phyloP scores from a whole-genome alignment of 352 stramenopile species.

The Blastocystis sp. region DNA sequence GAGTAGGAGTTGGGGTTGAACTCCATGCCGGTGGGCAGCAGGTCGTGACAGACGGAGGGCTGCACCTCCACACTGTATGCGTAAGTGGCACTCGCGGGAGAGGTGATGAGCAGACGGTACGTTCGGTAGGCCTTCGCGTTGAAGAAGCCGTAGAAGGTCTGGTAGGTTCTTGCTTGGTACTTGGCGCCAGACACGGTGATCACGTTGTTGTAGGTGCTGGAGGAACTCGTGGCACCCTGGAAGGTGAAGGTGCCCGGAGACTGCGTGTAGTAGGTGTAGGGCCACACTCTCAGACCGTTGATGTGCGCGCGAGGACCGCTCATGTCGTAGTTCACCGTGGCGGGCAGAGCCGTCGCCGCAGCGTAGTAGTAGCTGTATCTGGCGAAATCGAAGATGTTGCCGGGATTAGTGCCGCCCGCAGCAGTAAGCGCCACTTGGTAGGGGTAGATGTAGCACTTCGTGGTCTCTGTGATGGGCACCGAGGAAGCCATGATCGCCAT shows the following conservation, averaged over 20 bases:
- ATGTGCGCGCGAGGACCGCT: too few species aligned
- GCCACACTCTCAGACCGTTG: too few species aligned
- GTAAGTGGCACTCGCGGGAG: too few species aligned
- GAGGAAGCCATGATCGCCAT: neutral
- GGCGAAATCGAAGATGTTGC: too few species aligned
- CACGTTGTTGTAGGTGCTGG: neutral
- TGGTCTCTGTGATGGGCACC: neutral
- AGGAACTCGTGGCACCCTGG: constrained; percentile 7
- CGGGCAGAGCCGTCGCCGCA: neutral
- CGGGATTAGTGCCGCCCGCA: too few species aligned
- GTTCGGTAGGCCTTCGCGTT: constrained; percentile 13
- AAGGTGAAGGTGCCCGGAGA: neutral
- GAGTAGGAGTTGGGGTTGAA: too few species aligned
- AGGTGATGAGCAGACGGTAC: constrained; percentile 11
- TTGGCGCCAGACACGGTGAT: neutral
- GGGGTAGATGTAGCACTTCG: neutral
- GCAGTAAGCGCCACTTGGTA: too few species aligned
- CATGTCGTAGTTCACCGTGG: neutral
- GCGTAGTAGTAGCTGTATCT: too few species aligned
- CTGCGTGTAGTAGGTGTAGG: neutral
- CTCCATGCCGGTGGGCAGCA: neutral
- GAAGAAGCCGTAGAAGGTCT: neutral
- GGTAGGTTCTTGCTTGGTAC: neutral
- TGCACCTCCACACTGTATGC: constrained; percentile 1
- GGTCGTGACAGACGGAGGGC: constrained; percentile 22